Base-by-base conservation (phyloP, 176 grass and related monocot species). In the Luzula sylvatica region DNA sequence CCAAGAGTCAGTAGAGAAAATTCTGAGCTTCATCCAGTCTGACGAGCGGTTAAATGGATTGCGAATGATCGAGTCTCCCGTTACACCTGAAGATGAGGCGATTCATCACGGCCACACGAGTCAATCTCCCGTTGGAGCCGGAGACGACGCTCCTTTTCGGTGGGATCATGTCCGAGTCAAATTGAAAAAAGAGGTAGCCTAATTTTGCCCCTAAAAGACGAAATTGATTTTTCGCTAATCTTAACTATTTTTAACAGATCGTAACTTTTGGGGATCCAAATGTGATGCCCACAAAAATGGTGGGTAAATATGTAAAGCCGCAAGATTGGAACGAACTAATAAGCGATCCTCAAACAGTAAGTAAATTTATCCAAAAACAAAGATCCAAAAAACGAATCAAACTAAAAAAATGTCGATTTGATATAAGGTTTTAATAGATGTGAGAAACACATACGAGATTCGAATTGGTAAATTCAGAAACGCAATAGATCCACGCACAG, bases 91-190 rank as follows among this genome's bases (percentile, higher is more conserved):
- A 65, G 92, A 96, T 18, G 92, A 96, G 74, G 85, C 74, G 38
- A 86, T 96, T 46, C 92, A 96, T 69, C 84, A 89, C 60, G 92
- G 92, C 47, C 92, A 96, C 40, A 86, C 59, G 30, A 80, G 68
- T 43, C 62, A 78, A 45, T 96, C 92, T n/a, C 81, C 85, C 55
- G 58, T 96, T 68, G 92, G 77, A 42, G 85, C 92, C 38, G 92
- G 92, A 7, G 85, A 96, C 64, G 92, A 96, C 68, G 81, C 92
- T 14, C 92, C 92, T 2, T 96, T 96, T 65, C 74, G 81, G 14
- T 96, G 92, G 92, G 85, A 96, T 50, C 92, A 96, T 68, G 92
- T 96, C 43, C 76, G 92, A 63, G 85, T 90, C n/a, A 96, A 96
- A 71, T 54, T 96, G 71, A 96, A 96, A 66, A 89, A 86, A 55